These are phyloP conservation scores for Ganoderma multipileum DNA, from an alignment of 1,284 basidiomycete genomes.

Conservation along the genomic window DNA sequence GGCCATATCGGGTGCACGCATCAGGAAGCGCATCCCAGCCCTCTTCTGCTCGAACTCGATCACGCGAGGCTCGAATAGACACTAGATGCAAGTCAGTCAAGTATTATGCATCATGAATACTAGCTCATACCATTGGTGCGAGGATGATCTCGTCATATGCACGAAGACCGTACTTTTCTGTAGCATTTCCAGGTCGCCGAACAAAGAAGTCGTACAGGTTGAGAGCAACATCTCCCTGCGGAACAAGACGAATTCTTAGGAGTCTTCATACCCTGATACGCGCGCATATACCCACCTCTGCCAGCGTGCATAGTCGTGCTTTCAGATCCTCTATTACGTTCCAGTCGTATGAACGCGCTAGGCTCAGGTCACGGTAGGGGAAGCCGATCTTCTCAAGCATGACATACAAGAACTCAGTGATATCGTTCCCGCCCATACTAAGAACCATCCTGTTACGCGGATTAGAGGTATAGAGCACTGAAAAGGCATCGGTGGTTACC, in stretches of 20 bases:
- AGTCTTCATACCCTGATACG: not conserved
- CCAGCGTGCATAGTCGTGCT: constrained; percentile 79
- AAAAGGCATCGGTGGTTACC: constrained; percentile 51
- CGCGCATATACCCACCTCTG: constrained; percentile 65
- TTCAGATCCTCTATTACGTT: constrained; percentile 90
- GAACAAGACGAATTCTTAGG: not conserved
- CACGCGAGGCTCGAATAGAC: constrained; percentile 91
- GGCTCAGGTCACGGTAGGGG: constrained; percentile 86
- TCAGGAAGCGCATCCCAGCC: constrained; percentile 52
- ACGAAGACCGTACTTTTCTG: constrained; percentile 89
- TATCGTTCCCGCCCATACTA: constrained; percentile 92
- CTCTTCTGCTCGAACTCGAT: constrained; percentile 89
- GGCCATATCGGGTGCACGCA: constrained; percentile 59
- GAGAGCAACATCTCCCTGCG: constrained; percentile 83
- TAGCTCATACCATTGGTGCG: constrained; percentile 81
- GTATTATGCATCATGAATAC: not conserved
- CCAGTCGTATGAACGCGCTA: constrained; percentile 85
- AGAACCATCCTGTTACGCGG: constrained; percentile 71
- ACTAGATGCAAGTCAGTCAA: constrained; percentile 51
- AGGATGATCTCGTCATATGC: constrained; percentile 97
- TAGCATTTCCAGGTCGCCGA: constrained; percentile 75
- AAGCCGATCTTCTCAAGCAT: constrained; percentile 86
- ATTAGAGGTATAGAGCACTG: constrained; percentile 1
- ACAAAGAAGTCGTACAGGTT: constrained; percentile 92
- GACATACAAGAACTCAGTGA: constrained; percentile 88